Percentiles rank a stretch among this genome's conserved stretches.
Conservation (phyloP, 257 asterid genomes). For the Solanum sejunctum region DNA sequence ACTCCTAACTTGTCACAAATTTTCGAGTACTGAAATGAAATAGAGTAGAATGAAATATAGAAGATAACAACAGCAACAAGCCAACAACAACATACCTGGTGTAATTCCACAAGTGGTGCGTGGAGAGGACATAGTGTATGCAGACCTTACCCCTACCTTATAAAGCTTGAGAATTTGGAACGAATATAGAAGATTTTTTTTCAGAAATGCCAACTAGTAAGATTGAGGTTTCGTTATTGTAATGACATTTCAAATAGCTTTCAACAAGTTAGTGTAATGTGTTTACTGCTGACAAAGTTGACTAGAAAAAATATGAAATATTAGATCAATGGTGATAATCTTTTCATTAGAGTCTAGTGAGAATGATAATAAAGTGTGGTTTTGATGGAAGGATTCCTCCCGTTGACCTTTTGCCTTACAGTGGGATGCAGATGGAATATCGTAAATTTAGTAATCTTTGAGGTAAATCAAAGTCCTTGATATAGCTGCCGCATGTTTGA, state of each 20-base stretch:
- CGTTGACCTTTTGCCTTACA: background rate
- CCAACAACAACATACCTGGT: background rate
- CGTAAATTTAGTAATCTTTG: background rate
- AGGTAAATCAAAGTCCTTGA: background rate
- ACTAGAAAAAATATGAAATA: background rate
- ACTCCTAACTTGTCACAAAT: background rate
- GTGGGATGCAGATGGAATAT: background rate
- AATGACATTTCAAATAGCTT: background rate
- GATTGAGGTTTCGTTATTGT: background rate
- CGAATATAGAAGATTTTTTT: background rate
- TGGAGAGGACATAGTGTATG: background rate
- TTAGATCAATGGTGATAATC: background rate
- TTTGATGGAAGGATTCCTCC: background rate
- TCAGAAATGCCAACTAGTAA: background rate
- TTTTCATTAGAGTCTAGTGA: background rate
- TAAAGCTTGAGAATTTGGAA: background rate
- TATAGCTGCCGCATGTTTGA: background rate
- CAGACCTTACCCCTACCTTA: background rate
- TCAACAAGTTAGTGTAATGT: background rate
- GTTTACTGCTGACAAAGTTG: background rate
- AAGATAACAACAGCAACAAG: background rate
- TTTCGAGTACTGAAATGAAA: background rate
- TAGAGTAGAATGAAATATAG: background rate
- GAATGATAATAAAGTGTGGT: background rate
- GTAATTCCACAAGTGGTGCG: background rate